Evolutionary conservation across 305 asterid genomes (phyloP).

Genomic region (Fraxinus greggii): DNA sequence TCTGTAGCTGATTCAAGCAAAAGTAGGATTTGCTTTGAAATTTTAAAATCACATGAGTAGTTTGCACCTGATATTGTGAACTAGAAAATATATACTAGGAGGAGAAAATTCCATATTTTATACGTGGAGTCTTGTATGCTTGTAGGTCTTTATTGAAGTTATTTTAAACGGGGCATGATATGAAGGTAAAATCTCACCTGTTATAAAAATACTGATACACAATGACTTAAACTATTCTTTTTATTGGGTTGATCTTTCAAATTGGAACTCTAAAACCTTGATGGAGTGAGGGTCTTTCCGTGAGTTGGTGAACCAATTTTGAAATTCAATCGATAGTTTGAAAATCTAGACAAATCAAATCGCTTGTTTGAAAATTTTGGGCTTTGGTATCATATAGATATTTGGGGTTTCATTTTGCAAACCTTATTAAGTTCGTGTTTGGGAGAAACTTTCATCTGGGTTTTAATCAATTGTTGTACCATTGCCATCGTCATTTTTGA

Average conservation of each 20-base stretch:
- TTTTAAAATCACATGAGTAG: conserved; percentile 10
- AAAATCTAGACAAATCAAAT: not conserved
- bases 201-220: too few relatives aligned
- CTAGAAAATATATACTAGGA: conserved; percentile 13
- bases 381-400: too few relatives aligned
- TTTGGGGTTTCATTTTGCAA: not conserved
- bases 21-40: conserved; percentile 26
- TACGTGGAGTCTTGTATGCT: not conserved
- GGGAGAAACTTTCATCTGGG: too few relatives aligned
- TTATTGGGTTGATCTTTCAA: not conserved
- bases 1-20: conserved; percentile 21
- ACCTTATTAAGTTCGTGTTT: too few relatives aligned
- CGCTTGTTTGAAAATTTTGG: not conserved
- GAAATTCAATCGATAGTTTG: not conserved
- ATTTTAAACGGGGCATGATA: not conserved
- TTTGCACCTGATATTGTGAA: conserved; percentile 29
- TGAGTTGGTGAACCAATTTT: not conserved
- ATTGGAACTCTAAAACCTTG: not conserved
- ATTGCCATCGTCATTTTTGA: too few relatives aligned
- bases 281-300: not conserved
- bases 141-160: not conserved
- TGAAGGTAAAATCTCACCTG: not conserved
- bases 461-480: too few relatives aligned
- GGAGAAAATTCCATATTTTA: not conserved
- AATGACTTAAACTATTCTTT: not conserved